phyloP scores from a whole-genome alignment of 305 asterid species.

The Andrographis paniculata region DNA sequence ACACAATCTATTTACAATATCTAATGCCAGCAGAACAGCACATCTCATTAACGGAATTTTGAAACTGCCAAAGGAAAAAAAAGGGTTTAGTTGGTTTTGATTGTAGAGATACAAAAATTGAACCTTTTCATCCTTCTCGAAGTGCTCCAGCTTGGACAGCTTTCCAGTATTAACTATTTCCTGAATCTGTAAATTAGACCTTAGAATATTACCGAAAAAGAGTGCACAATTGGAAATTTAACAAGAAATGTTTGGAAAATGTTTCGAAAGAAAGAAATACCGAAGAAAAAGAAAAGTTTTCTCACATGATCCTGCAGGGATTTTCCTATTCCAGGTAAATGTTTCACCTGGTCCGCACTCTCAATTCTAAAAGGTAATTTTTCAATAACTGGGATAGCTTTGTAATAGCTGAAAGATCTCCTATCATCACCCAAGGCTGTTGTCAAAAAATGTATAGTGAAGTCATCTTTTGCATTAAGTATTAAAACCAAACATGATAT shows the following conservation, averaged over 20 bases:
- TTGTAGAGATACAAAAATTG: slow-evolving; percentile 12
- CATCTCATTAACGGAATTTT: too few species aligned
- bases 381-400: slow-evolving; percentile 88
- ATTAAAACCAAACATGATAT: slow-evolving; percentile 10
- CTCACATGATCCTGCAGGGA: slow-evolving; percentile 93
- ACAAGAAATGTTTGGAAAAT: slow-evolving; percentile 7
- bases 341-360: slow-evolving; percentile 73
- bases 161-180: slow-evolving; percentile 91
- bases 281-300: too few species aligned
- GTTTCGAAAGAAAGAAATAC: not conserved
- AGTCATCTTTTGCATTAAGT: slow-evolving; percentile 20
- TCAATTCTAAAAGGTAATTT: slow-evolving; percentile 82
- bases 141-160: slow-evolving; percentile 92
- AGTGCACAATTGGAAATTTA: slow-evolving; percentile 11
- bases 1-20: too few species aligned
- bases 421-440: slow-evolving; percentile 91
- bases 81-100: too few species aligned
- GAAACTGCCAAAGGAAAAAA: too few species aligned
- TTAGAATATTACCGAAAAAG: slow-evolving; percentile 15
- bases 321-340: slow-evolving; percentile 83
- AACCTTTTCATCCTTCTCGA: slow-evolving; percentile 94
- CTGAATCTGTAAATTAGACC: slow-evolving; percentile 63
- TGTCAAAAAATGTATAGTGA: slow-evolving; percentile 18
- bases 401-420: slow-evolving; percentile 88
- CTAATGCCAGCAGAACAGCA: too few species aligned